phyloP scores from a whole-genome alignment of 164 flowering plant genomes.

The Malania oleifera region DNA sequence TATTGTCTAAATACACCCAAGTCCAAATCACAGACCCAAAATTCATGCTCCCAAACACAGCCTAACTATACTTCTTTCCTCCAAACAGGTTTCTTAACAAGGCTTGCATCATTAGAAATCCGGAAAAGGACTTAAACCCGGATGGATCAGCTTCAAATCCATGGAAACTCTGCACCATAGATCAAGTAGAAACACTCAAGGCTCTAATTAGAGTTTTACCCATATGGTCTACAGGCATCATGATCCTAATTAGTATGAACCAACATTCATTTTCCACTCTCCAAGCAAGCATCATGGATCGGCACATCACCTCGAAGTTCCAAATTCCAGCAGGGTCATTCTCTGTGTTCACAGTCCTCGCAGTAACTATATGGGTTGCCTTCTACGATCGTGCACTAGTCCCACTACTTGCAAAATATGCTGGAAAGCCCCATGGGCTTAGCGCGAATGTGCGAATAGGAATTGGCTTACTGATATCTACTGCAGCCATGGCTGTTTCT shows the following conservation, averaged over 20 bases:
- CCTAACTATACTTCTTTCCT: not conserved
- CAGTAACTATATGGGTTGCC: constrained; percentile 25
- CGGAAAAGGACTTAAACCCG: constrained; percentile 22
- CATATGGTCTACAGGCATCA: constrained; percentile 45
- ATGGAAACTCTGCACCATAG: constrained; percentile 39
- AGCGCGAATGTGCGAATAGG: constrained; percentile 26
- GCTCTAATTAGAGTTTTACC: constrained; percentile 38
- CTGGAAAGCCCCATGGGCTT: constrained; percentile 23
- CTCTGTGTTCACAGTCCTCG: constrained; percentile 21
- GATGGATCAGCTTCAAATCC: constrained; percentile 35
- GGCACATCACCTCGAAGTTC: constrained; percentile 14
- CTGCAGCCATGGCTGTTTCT: constrained; percentile 13
- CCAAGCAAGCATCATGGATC: constrained; percentile 27
- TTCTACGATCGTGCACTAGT: constrained; percentile 24
- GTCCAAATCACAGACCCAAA: too few relatives aligned
- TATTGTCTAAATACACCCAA: too few relatives aligned
- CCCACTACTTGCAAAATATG: constrained; percentile 19
- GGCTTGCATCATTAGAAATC: constrained; percentile 26
- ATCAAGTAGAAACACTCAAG: constrained; percentile 47
- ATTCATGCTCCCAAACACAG: too few relatives aligned
- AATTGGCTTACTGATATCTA: constrained; percentile 21
- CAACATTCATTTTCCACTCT: constrained; percentile 15
- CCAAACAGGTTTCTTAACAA: constrained; percentile 34
- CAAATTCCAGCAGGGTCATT: constrained; percentile 31
- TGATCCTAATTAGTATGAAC: constrained; percentile 17